phyloP scores from a whole-genome alignment of 1,139 yeast genomes.

The Kodamaea fungicola region DNA sequence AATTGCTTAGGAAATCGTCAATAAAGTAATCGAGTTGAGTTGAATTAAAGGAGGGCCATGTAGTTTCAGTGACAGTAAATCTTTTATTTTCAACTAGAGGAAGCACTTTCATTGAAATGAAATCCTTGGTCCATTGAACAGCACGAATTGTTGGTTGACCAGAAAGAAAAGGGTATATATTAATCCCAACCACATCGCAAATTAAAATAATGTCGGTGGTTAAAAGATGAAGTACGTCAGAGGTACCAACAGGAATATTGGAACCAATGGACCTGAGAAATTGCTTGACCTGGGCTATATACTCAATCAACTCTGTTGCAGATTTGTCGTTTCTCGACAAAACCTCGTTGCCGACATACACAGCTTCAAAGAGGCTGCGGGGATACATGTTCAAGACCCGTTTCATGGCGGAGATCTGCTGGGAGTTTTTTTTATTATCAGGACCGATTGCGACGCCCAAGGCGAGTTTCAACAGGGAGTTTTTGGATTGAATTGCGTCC shows the following conservation, averaged over 20 bases:
- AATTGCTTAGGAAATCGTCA: slow-evolving; percentile 50
- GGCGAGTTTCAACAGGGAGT: slow-evolving; percentile 54
- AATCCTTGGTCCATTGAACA: slow-evolving; percentile 52
- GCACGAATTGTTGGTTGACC: slow-evolving; percentile 53
- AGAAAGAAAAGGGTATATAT: slow-evolving; percentile 67
- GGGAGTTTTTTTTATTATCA: slow-evolving; percentile 34
- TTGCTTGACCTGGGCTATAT: slow-evolving; percentile 40
- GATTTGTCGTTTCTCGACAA: slow-evolving; percentile 52
- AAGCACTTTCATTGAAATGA: slow-evolving; percentile 41
- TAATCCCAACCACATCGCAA: slow-evolving; percentile 60
- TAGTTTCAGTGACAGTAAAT: slow-evolving; percentile 57
- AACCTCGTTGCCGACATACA: slow-evolving; percentile 64
- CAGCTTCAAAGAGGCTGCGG: slow-evolving; percentile 42
- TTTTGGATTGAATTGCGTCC: slow-evolving; percentile 48
- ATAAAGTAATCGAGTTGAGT: slow-evolving; percentile 46
- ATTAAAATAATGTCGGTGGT: slow-evolving; percentile 30
- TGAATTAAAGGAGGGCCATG: slow-evolving; percentile 63
- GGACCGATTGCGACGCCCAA: slow-evolving; percentile 64
- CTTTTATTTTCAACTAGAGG: slow-evolving; percentile 22
- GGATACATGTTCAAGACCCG: slow-evolving; percentile 44
- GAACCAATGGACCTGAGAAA: slow-evolving; percentile 33
- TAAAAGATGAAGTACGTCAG: slow-evolving; percentile 50
- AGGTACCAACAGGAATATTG: slow-evolving; percentile 52
- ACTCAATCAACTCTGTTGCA: slow-evolving; percentile 32
- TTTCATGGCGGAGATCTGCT: slow-evolving; percentile 45